Conservation (phyloP, 208 protist genomes). For the Zelonia costaricensis region DNA sequence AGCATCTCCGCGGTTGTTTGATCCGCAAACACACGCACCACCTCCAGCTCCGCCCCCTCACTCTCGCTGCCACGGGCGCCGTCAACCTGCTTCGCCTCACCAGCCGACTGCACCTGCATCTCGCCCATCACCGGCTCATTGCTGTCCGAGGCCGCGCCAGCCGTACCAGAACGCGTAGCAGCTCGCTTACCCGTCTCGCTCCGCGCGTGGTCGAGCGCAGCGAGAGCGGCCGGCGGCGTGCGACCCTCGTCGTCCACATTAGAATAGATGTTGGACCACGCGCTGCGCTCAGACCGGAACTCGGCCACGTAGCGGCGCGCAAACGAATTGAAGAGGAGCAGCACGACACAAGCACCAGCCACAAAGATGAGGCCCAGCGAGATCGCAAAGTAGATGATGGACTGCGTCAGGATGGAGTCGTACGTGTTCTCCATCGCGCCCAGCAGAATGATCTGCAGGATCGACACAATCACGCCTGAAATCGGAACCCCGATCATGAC, state of each 20-base stretch:
- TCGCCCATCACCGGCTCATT: slow-evolving; percentile 20
- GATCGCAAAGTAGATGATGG: slow-evolving; percentile 68
- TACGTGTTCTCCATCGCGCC: slow-evolving; percentile 45
- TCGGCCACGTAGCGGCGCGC: slow-evolving; percentile 59
- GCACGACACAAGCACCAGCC: slow-evolving; percentile 25
- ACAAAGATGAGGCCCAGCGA: slow-evolving; percentile 47
- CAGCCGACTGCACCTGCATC: slow-evolving; percentile 6
- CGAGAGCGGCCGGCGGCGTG: slow-evolving; percentile 1
- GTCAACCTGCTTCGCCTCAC: slow-evolving; percentile 7
- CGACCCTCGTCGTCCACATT: slow-evolving; percentile 13
- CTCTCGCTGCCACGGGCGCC: slow-evolving; percentile 1
- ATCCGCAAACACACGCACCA: slow-evolving; percentile 2
- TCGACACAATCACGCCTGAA: slow-evolving; percentile 45
- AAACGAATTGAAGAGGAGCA: slow-evolving; percentile 47
- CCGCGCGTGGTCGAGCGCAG: slow-evolving; percentile 1
- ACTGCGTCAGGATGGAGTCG: slow-evolving; percentile 39
- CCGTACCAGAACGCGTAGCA: too few relatives aligned
- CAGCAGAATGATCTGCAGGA: slow-evolving; percentile 72
- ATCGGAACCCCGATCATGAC: slow-evolving; percentile 60
- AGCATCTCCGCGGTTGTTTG: slow-evolving; percentile 37
- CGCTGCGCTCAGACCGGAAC: slow-evolving; percentile 41
- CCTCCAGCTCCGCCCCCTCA: slow-evolving; percentile 7
- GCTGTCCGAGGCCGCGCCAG: not conserved
- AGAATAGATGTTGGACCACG: slow-evolving; percentile 30
- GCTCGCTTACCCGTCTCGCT: too few relatives aligned